Evolutionary conservation across 2,329 filamentous ascomycete genomes (phyloP), one percentile per base, ranked within the genome.

Genomic region (Trichophyton benhamiae): DNA sequence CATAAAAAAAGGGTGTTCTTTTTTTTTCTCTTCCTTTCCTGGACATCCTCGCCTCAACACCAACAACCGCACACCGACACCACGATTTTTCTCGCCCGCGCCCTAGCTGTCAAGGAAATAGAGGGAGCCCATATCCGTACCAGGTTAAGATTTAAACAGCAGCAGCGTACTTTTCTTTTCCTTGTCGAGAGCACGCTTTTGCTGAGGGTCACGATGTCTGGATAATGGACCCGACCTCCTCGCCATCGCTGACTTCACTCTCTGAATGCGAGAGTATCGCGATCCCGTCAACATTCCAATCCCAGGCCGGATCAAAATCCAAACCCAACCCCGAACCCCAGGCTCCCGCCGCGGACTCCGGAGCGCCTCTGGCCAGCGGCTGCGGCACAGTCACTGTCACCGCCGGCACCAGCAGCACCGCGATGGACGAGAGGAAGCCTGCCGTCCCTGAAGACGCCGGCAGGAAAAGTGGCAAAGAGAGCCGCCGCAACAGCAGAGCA

Each of bases 211-310:
- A 41, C 11, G 36, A 57, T 57, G 53, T 57, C 30, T 30, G 53
- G 20, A 57, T 57, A 49, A 57, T 57, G 53, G 53, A 57, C 33
- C 25, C 33, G 52, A 9, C 52, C n/a, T 60, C 49, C 48, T 62
- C 49, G 58, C 59, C 61, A 17, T 48, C 60, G 8, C 58, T 55
- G 33, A 61, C 63, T 41, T 57, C 49, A 55, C 38, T 61, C 46
- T 57, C 58, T 61, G 58, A 62, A 30, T 65, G 61, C 46, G 63
- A 65, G 58, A 65, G 60, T 59, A 44, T 63, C 48, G 57, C 60
- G 11, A 63, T 60, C 8, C 62, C 63, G n/a, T 57, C 63, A 13
- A 55, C 59, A 22, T 65, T 62, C 38, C 58, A 11, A 27, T 58
- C 52, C 4, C 53, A 53, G 8, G 52, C 38, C 49, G 11, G 13